phyloP scores from a whole-genome alignment of 805 yeast genomes.

The Saccharomycopsis selenospora region DNA sequence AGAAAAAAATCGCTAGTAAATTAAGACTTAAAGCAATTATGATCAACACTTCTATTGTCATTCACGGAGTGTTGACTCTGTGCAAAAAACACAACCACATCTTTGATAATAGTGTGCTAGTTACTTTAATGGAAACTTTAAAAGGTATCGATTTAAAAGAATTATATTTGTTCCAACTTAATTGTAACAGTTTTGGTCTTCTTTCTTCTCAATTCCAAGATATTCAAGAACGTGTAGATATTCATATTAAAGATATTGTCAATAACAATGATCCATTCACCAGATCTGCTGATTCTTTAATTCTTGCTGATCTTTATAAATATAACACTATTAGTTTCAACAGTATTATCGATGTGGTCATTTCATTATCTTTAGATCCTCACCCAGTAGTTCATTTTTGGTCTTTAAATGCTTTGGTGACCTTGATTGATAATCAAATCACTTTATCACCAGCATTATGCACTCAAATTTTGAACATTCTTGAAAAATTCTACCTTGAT shows the following conservation, averaged over 20 bases:
- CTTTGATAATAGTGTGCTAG: slow-evolving; percentile 34
- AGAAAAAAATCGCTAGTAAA: slow-evolving; percentile 24
- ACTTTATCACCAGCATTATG: slow-evolving; percentile 39
- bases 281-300: slow-evolving; percentile 50
- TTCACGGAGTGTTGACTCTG: slow-evolving; percentile 41
- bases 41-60: slow-evolving; percentile 56
- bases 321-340: slow-evolving; percentile 36
- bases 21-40: slow-evolving; percentile 40
- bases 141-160: slow-evolving; percentile 37
- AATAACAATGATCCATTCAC: slow-evolving; percentile 56
- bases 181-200: slow-evolving; percentile 54
- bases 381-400: slow-evolving; percentile 79
- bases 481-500: slow-evolving; percentile 32
- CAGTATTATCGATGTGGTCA: slow-evolving; percentile 47
- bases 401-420: slow-evolving; percentile 52
- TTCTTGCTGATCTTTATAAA: slow-evolving; percentile 42
- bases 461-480: slow-evolving; percentile 34
- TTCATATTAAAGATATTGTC: slow-evolving; percentile 59
- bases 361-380: slow-evolving; percentile 65
- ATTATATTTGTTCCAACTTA: slow-evolving; percentile 36
- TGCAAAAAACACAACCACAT: slow-evolving; percentile 22
- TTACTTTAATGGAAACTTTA: slow-evolving; percentile 44
- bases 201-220: slow-evolving; percentile 31
- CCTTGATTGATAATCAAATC: slow-evolving; percentile 49
- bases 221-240: slow-evolving; percentile 37